Evolutionary conservation across 2,329 filamentous ascomycete genomes (phyloP).

Genomic region (Microcyclosporella mali): DNA sequence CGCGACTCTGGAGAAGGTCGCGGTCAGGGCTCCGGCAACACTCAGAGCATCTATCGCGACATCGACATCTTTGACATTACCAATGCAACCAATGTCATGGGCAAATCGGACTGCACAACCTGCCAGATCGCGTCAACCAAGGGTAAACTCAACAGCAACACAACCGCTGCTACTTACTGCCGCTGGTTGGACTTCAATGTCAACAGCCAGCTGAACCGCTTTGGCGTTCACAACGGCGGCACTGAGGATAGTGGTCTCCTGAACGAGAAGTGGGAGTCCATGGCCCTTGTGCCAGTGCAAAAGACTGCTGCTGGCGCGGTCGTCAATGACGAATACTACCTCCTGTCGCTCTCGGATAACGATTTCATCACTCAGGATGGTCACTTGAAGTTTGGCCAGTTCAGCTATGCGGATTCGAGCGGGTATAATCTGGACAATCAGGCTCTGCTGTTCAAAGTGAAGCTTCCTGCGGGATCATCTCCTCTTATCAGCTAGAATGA

Average conservation of each 20-base stretch:
- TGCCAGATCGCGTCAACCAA: constrained; percentile 41
- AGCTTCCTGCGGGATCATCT: constrained; percentile 35
- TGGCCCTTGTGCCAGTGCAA: constrained; percentile 57
- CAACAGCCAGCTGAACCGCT: constrained; percentile 57
- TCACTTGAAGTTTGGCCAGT: constrained; percentile 52
- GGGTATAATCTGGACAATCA: constrained; percentile 58
- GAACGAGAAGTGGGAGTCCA: constrained; percentile 73
- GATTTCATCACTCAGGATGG: constrained; percentile 70
- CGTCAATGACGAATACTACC: constrained; percentile 56
- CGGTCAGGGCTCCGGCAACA: constrained; percentile 48
- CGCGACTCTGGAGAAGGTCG: constrained; percentile 58
- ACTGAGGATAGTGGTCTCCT: constrained; percentile 52
- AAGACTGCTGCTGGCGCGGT: constrained; percentile 34
- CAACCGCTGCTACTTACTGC: constrained; percentile 58
- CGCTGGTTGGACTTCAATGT: constrained; percentile 63
- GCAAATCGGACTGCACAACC: constrained; percentile 38
- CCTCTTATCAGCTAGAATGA: constrained; percentile 16
- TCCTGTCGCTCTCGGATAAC: constrained; percentile 65
- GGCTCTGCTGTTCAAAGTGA: constrained; percentile 57
- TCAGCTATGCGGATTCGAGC: constrained; percentile 51
- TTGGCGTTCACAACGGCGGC: constrained; percentile 64
- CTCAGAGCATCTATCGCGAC: constrained; percentile 54
- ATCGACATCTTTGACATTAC: constrained; percentile 63
- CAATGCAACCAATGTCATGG: constrained; percentile 55
- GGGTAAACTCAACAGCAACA: constrained; percentile 49